A percentile compares a stretch with the other conserved stretches of the same genome.
Conservation (phyloP, 495 filamentous ascomycete species). For the Penicillium soppii region DNA sequence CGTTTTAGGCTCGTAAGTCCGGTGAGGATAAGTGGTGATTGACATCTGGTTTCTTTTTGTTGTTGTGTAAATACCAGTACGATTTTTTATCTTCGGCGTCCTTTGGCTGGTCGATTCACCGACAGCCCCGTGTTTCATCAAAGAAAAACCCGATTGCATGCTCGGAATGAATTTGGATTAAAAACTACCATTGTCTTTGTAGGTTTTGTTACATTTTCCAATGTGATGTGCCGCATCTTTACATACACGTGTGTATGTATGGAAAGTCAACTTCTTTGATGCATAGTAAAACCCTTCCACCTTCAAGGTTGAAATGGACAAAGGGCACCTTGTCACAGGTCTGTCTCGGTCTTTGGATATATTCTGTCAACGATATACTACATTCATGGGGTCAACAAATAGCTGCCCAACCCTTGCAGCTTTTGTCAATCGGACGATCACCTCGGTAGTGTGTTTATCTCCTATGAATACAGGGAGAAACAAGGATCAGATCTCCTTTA, state of each 20-base stretch:
- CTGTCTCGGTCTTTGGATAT: neutral
- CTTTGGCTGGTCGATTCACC: slow-evolving; percentile 26
- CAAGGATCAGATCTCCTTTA: neutral
- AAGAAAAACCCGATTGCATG: slow-evolving; percentile 10
- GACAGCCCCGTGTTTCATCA: slow-evolving; percentile 6
- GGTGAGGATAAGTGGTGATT: slow-evolving; percentile 45
- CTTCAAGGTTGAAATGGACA: neutral
- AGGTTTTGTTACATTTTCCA: neutral
- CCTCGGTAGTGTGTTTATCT: neutral
- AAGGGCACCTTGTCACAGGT: neutral
- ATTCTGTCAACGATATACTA: neutral
- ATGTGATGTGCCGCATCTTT: neutral
- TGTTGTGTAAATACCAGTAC: slow-evolving; percentile 46
- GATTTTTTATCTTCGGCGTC: slow-evolving; percentile 37
- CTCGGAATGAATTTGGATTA: slow-evolving; percentile 12
- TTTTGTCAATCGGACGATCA: neutral
- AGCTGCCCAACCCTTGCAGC: slow-evolving; percentile 2
- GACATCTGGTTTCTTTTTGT: slow-evolving; percentile 16
- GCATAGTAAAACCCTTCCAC: neutral
- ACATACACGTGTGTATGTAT: too few relatives aligned
- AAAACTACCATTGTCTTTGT: slow-evolving; percentile 1
- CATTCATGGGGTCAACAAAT: neutral
- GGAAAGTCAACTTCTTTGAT: neutral
- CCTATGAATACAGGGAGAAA: slow-evolving; percentile 1
- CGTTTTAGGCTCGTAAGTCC: slow-evolving; percentile 41